Evolutionary conservation across 2,329 filamentous ascomycete species (phyloP).

Genomic region (Graphiopsis chlorocephala): DNA sequence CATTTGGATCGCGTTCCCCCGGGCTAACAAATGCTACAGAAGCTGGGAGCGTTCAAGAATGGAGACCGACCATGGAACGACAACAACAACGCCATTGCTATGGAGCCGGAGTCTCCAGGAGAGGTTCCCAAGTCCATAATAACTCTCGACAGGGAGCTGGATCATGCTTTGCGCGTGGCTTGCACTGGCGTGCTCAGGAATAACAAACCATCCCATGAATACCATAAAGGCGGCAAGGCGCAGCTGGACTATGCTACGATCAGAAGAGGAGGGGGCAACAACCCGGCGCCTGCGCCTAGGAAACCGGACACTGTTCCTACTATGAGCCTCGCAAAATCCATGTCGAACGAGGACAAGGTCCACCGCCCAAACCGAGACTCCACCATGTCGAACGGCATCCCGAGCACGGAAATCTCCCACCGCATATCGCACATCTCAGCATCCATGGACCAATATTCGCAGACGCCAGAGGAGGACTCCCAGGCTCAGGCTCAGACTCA

Average conservation of each 20-base stretch:
- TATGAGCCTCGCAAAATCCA: background rate
- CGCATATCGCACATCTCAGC: background rate
- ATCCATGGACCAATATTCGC: conserved; percentile 17
- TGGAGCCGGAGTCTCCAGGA: conserved; percentile 35
- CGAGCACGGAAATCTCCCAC: background rate
- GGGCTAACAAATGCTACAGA: conserved; percentile 21
- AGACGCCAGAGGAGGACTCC: conserved; percentile 19
- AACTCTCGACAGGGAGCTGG: conserved; percentile 41
- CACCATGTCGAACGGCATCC: background rate
- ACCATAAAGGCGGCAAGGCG: conserved; percentile 25
- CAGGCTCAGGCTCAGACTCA: conserved; percentile 1
- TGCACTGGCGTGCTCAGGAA: conserved; percentile 45
- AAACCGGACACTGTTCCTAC: background rate
- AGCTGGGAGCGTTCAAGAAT: conserved; percentile 27
- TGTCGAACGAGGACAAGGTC: conserved; percentile 1
- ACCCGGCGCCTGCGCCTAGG: conserved; percentile 12
- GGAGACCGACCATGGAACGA: conserved; percentile 30
- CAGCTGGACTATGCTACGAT: conserved; percentile 36
- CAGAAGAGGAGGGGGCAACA: conserved; percentile 20
- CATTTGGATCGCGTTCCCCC: background rate
- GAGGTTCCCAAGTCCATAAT: conserved; percentile 44
- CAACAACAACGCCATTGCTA: conserved; percentile 22
- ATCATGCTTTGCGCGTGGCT: conserved; percentile 45
- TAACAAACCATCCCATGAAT: conserved; percentile 36
- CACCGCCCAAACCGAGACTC: background rate